Evolutionary conservation across 805 yeast species (phyloP), one percentile per base, ranked within the genome.

Genomic region (Lachancea cidri): DNA sequence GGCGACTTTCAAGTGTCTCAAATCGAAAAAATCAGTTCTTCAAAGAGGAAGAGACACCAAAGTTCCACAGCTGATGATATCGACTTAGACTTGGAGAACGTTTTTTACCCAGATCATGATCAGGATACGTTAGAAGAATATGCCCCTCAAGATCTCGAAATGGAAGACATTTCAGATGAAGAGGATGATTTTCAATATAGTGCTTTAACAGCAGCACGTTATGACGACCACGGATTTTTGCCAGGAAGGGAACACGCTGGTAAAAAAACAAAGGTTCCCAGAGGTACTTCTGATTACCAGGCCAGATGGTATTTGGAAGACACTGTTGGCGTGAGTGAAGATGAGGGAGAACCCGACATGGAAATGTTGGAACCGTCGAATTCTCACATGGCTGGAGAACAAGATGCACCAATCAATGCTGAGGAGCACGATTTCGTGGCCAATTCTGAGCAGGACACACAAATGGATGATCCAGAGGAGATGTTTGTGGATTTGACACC

Each of bases 1-100:
- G 99, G 98, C 14, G 98, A 93, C 62, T 88, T 78, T 67, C 87
- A 83, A 61, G 62, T 93, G 17, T 80, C 75, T 36, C 72, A 66
- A 36, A 76, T 93, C 41, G 88, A 83, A 53, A 77, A 68, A 49
- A 33, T 77, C 2, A 48, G 52, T 13, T 48, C 55, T 1, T 64
- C 68, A 24, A 42, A 53, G 11, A 60, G 59, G 43, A 48, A 36
- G 55, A 51, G 33, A 39, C 60, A 43, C 49, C 54, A 45, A 55
- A 53, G 40, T 33, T 40, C 29, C 7, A 16, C 19, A 3, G 33
- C 24, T 1, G 51, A 40, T 1, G 25, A 31, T 5, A 39, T 56
- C 4, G 50, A 50, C 17, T 27, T 47, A 6, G 53, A 51, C 11
- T 31, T 53, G 18, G 43, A 38, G 13, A 48, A 53, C 20, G 48